phyloP scores from a whole-genome alignment of 371 early-diverging fungal genomes.

The Mortierella sp. region DNA sequence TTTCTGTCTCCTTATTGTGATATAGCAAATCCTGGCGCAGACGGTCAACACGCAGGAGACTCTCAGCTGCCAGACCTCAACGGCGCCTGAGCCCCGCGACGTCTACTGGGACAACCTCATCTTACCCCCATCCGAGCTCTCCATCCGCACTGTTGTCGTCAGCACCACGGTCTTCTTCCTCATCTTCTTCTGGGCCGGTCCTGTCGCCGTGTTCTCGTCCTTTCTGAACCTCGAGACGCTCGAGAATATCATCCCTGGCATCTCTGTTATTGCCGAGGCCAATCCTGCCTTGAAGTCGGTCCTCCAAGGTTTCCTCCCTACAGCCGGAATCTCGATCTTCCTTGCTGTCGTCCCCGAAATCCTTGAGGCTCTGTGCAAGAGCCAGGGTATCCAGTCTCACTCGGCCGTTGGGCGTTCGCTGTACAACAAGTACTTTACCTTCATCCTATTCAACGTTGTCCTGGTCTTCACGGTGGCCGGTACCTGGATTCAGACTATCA shows the following conservation, averaged over 20 bases:
- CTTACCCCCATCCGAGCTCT: slow-evolving; percentile 63
- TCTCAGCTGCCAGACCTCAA: slow-evolving; percentile 74
- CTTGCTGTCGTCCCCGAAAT: slow-evolving; percentile 76
- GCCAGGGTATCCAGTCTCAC: slow-evolving; percentile 70
- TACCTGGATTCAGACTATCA: slow-evolving; percentile 79
- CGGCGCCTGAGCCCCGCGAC: slow-evolving; percentile 95
- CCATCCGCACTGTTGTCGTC: slow-evolving; percentile 65
- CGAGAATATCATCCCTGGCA: slow-evolving; percentile 52
- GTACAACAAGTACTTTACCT: slow-evolving; percentile 86
- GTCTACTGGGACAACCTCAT: slow-evolving; percentile 90
- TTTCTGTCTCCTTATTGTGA: slow-evolving; percentile 21
- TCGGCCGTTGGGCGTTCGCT: slow-evolving; percentile 77
- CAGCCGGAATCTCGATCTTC: slow-evolving; percentile 68
- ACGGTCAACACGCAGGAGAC: slow-evolving; percentile 73
- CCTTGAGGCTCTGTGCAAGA: slow-evolving; percentile 69
- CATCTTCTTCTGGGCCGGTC: slow-evolving; percentile 43
- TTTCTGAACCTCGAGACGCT: slow-evolving; percentile 80
- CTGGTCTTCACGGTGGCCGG: slow-evolving; percentile 87
- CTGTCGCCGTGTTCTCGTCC: slow-evolving; percentile 78
- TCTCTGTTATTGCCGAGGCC: slow-evolving; percentile 29
- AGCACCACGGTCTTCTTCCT: slow-evolving; percentile 64
- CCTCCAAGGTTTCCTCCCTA: slow-evolving; percentile 72
- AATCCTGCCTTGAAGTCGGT: slow-evolving; percentile 63
- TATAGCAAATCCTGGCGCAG: slow-evolving; percentile 74
- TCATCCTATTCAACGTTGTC: slow-evolving; percentile 89